Base-by-base conservation (phyloP, 306 rosid genomes). In the Quercus parvula region DNA sequence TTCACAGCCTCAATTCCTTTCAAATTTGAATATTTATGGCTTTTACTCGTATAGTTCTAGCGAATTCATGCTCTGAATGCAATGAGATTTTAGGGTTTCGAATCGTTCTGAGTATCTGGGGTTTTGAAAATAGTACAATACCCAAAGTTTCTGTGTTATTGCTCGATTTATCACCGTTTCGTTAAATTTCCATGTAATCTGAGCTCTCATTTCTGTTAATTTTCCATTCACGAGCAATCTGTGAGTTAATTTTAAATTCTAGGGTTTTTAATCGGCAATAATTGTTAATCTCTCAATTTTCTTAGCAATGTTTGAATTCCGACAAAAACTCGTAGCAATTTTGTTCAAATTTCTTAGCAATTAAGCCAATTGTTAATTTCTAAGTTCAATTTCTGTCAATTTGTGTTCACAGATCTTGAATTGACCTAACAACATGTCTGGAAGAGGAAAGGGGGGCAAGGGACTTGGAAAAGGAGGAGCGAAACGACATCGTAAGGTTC, bases 381-480 rank as follows among this genome's bases (percentile, higher is more conserved):
- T 24, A 20, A 24, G 3, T 20, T 59, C 25, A 4, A 0, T 24
- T 3, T 11, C 11, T 28, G 44, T 38, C 44, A 38, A 13, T 25
- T 63, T 28, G 6, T 28, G 11, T 28, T 22, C 76, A 75, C 66
- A n/a, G 66, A 15, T 51, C 2, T 27, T 3, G 18, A 25, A 4
- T 31, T 75, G 11, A 38, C 28, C 2, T 18, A n/a, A 49, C 1
- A 25, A 1, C 8, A 82, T 82, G 85, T 71, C 85, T 19, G 81
- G 85, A 13, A 74, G 85, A 7, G 85, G 81, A 4, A 82, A 77
- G 75, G 81, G 81, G 55, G 85, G 85, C 30, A 82, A 82, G 78
- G 77, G 85, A 0, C 24, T 77, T 5, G 81, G 85, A 12, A 82
- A 82, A 31, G 85, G 81, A 52, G 85, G 85, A 61, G 85, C 81